These are phyloP conservation scores for Neonectria faginata DNA, from an alignment of 2,329 filamentous ascomycete species.

Conservation along the genomic window DNA sequence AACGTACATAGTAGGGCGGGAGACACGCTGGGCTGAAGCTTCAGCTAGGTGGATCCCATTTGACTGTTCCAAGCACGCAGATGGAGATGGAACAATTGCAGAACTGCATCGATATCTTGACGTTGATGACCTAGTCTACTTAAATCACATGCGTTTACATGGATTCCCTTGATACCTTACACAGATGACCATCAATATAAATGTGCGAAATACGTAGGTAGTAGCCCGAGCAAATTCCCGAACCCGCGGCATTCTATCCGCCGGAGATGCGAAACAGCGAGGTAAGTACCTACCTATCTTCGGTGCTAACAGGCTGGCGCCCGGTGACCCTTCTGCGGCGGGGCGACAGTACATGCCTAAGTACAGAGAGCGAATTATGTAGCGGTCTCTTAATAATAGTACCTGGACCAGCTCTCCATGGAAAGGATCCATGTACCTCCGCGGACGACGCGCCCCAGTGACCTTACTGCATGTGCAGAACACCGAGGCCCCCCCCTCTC, in stretches of 20 bases:
- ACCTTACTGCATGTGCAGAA: neutral
- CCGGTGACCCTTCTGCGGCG: neutral
- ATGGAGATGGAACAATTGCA: neutral
- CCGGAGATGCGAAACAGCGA: neutral
- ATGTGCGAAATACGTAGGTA: neutral
- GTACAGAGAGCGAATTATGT: neutral
- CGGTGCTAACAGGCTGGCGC: neutral
- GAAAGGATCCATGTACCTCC: constrained; percentile 7
- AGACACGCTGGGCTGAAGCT: neutral
- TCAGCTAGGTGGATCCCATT: neutral
- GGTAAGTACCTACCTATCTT: neutral
- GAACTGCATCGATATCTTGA: neutral
- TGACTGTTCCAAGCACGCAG: neutral
- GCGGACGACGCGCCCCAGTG: constrained; percentile 4
- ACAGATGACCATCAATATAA: neutral
- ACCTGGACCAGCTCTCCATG: neutral
- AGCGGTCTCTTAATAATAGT: neutral
- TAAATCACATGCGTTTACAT: neutral
- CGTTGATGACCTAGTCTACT: too few relatives aligned
- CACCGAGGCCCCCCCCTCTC: neutral
- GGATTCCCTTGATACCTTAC: too few relatives aligned
- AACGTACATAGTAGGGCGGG: neutral
- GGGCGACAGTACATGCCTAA: too few relatives aligned
- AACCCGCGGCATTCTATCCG: neutral
- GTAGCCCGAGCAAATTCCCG: neutral